phyloP scores from a whole-genome alignment of 768 basidiomycete species.

The Russula emetica region DNA sequence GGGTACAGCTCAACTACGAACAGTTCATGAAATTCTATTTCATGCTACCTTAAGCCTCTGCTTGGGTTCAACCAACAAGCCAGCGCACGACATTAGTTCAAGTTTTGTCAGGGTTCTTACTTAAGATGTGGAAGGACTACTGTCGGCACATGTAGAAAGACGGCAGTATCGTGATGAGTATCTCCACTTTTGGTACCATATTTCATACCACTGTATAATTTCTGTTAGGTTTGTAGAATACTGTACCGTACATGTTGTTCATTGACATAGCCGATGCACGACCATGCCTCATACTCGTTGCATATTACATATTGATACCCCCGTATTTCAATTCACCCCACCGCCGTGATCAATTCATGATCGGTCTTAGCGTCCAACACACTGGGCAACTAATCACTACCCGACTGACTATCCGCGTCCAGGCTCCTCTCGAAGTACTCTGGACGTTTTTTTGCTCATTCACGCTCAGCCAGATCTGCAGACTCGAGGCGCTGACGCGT shows the following conservation, averaged over 20 bases:
- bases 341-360: background rate
- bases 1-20: conserved; percentile 68
- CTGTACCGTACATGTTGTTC: background rate
- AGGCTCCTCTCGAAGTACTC: too few species aligned
- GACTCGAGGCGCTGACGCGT: too few species aligned
- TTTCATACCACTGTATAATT: background rate
- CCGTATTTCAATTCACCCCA: background rate
- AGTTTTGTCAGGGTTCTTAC: background rate
- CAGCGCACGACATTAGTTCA: background rate
- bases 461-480: too few species aligned
- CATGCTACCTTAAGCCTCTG: conserved; percentile 44
- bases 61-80: background rate
- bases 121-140: too few species aligned
- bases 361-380: too few species aligned
- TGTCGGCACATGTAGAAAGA: too few species aligned
- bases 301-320: background rate
- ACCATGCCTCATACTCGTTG: background rate
- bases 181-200: too few species aligned
- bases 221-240: background rate
- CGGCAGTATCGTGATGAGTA: too few species aligned
- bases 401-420: too few species aligned
- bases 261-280: too few species aligned
- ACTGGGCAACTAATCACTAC: too few species aligned
- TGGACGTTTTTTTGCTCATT: too few species aligned
- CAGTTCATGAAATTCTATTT: conserved; percentile 66